Evolutionary conservation across 2,329 filamentous ascomycete species (phyloP).

Genomic region (Fusarium temperatum): DNA sequence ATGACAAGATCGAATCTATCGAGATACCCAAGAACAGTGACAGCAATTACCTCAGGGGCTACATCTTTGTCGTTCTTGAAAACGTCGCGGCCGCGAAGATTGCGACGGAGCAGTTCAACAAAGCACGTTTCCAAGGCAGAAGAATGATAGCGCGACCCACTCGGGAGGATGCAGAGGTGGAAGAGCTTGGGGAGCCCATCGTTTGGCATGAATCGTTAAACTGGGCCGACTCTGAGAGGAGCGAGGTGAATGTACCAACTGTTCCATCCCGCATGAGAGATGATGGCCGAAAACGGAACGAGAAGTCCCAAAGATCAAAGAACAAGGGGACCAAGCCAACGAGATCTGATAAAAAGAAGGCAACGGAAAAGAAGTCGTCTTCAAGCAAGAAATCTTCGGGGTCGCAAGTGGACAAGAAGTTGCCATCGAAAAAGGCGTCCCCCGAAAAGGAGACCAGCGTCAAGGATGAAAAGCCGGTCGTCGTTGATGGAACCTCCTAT

Average conservation of each 20-base stretch:
- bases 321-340: slow-evolving; percentile 21
- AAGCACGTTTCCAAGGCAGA: slow-evolving; percentile 39
- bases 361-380: slow-evolving; percentile 11
- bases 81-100: slow-evolving; percentile 31
- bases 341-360: slow-evolving; percentile 16
- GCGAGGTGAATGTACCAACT: slow-evolving; percentile 1
- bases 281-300: background rate
- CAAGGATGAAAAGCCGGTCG: slow-evolving; percentile 17
- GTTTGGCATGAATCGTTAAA: background rate
- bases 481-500: slow-evolving; percentile 34
- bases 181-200: slow-evolving; percentile 6
- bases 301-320: slow-evolving; percentile 19
- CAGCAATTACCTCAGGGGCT: slow-evolving; percentile 39
- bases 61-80: slow-evolving; percentile 40
- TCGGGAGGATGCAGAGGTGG: slow-evolving; percentile 24
- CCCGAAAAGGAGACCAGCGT: slow-evolving; percentile 10
- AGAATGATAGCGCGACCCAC: slow-evolving; percentile 38
- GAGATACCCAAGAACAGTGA: slow-evolving; percentile 38
- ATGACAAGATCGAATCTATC: slow-evolving; percentile 36
- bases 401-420: slow-evolving; percentile 21
- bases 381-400: slow-evolving; percentile 17
- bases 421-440: slow-evolving; percentile 5
- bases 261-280: slow-evolving; percentile 14
- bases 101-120: slow-evolving; percentile 40
- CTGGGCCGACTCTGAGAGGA: background rate